Base-by-base conservation (phyloP, 202 grass and related monocot genomes). In the Musa balbisiana region DNA sequence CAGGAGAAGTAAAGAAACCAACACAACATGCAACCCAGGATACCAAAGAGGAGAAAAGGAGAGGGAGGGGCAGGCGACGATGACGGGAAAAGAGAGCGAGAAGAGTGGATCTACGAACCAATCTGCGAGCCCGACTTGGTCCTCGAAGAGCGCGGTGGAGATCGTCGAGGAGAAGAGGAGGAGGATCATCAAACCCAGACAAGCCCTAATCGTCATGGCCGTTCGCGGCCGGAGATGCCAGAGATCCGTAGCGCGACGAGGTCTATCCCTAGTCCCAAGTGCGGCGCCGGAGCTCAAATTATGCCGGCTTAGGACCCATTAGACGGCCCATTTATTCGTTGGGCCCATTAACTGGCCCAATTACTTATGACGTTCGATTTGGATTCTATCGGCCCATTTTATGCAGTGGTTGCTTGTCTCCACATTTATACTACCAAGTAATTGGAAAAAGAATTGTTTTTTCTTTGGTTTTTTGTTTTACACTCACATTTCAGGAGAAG, bases 91-190 rank as follows among this genome's bases (percentile, higher is more conserved):
- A 13, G 26, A 80, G 43, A 63, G 43, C 2, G 23, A 29, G 9
- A 64, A n/a, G 14, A 43, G 15, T 3, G 49, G 20, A 51, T 11
- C 0, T 20, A 73, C 13, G 49, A 15, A 80, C 78, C 78, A 80
- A 73, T 80, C 78, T 19, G 78, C 78, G 56, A 73, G 68, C 2
- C 78, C 78, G 23, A 80, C 78, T 80, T 80, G 78, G 50, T 80
- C 68, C 70, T 80, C 78, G 69, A 53, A 73, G 9, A 80, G n/a
- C 29, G 78, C 78, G 49, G 69, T 52, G 14, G 78, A 72, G 78
- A 80, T 10, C 55, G 20, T 54, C 43, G 58, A 54, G 10, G n/a
- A 29, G 52, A 79, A 11, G 59, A 79, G 53, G 76, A 69, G 16
- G 26, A 29, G 6, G 65, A 53, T 17, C 26, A 51, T 26, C 53